These are phyloP conservation scores for Scedosporium aurantiacum DNA, from an alignment of 2,329 filamentous ascomycete genomes.

Conservation along the genomic window DNA sequence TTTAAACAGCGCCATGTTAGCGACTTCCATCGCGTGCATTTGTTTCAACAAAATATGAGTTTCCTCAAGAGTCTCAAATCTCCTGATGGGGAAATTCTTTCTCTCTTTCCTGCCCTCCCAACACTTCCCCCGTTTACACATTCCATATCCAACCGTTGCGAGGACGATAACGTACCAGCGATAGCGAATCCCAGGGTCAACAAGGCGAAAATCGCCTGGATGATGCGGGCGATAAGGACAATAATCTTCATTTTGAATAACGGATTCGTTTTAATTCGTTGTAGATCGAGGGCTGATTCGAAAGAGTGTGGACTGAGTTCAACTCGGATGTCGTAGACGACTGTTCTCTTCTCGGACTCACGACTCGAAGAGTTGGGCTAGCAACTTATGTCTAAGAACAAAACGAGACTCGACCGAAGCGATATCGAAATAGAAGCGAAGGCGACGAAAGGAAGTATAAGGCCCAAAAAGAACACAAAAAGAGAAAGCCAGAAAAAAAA, in stretches of 20 bases:
- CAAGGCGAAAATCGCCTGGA: slow-evolving; percentile 34
- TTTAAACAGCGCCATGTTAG: slow-evolving; percentile 8
- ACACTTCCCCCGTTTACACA: neutral
- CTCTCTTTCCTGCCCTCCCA: neutral
- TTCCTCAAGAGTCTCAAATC: no score
- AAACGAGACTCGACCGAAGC: neutral
- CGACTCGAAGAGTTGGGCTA: neutral
- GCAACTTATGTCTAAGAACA: neutral
- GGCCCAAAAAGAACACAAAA: neutral
- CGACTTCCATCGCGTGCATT: neutral
- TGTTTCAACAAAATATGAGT: no score
- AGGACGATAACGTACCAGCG: slow-evolving; percentile 32
- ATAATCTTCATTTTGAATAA: neutral
- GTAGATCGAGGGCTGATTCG: neutral
- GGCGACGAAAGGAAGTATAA: neutral
- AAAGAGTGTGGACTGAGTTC: neutral
- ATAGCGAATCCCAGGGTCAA: slow-evolving; percentile 35
- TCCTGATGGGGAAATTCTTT: no score
- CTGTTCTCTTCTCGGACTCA: neutral
- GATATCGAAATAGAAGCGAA: neutral
- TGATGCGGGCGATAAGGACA: slow-evolving; percentile 23
- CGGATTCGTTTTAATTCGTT: neutral
- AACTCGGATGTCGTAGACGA: neutral
- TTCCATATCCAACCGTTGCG: neutral
- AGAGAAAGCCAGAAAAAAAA: neutral